Conservation (phyloP, 2,329 filamentous ascomycete species). For the Ophiostoma perfectum region DNA sequence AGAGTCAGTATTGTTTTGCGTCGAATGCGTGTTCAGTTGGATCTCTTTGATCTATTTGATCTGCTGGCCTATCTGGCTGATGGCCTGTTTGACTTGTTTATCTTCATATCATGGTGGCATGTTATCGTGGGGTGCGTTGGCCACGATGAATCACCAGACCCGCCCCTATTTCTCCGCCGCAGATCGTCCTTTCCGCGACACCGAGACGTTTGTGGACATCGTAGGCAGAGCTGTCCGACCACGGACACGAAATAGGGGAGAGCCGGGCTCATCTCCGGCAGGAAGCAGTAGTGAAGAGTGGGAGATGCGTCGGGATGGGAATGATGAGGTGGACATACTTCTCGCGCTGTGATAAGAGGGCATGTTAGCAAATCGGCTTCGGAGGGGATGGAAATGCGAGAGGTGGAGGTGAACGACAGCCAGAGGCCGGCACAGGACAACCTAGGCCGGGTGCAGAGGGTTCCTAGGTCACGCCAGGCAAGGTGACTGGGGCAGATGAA, state of each 20-base stretch:
- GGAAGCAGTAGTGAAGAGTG: neutral
- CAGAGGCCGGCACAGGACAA: neutral
- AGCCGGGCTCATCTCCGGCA: neutral
- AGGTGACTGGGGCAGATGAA: neutral
- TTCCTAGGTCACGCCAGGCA: neutral
- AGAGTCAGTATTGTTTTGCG: too few species aligned
- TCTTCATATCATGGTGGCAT: neutral
- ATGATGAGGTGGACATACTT: conserved; percentile 14
- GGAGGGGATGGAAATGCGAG: neutral
- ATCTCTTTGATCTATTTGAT: too few species aligned
- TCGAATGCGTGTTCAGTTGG: neutral
- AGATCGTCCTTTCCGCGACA: neutral
- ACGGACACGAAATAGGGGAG: neutral
- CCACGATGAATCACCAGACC: conserved; percentile 5
- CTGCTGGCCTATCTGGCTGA: too few species aligned
- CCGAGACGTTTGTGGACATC: too few species aligned
- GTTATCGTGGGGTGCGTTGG: neutral
- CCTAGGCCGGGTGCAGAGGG: neutral
- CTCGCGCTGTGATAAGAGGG: conserved; percentile 9
- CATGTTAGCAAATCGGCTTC: conserved; percentile 5
- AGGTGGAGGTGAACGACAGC: neutral
- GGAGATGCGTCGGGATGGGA: neutral
- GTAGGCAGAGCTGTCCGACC: too few species aligned
- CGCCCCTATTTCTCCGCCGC: neutral
- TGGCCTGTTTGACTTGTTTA: too few species aligned